Conservation (phyloP, 768 basidiomycete genomes). For the Crassisporium funariophilum region DNA sequence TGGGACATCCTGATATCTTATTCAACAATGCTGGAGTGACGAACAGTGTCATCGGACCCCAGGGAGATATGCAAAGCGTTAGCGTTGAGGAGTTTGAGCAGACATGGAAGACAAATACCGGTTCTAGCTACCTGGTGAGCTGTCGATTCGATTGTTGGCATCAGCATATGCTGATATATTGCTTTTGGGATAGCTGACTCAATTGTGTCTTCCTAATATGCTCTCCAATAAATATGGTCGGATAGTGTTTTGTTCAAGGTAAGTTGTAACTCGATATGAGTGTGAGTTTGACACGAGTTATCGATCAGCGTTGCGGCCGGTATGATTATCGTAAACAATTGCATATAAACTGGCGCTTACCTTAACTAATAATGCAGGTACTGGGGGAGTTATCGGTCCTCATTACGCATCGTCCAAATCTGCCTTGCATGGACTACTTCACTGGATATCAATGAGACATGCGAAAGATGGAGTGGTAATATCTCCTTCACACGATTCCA, state of each 20-base stretch:
- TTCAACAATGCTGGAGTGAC: conserved; percentile 54
- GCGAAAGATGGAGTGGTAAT: conserved; percentile 52
- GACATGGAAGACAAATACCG: conserved; percentile 52
- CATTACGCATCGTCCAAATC: conserved; percentile 61
- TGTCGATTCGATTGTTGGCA: background rate
- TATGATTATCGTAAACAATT: conserved; percentile 9
- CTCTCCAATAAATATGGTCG: conserved; percentile 49
- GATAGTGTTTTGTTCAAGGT: conserved; percentile 56
- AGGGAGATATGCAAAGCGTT: conserved; percentile 47
- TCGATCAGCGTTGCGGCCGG: conserved; percentile 47
- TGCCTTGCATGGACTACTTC: conserved; percentile 54
- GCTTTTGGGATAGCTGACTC: conserved; percentile 40
- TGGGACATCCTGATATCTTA: conserved; percentile 53
- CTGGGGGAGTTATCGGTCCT: conserved; percentile 56
- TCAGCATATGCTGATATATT: background rate
- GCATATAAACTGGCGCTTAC: conserved; percentile 3
- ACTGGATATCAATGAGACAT: conserved; percentile 55
- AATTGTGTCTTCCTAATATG: conserved; percentile 54
- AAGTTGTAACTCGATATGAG: background rate
- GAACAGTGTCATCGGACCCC: conserved; percentile 41
- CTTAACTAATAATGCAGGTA: conserved; percentile 28
- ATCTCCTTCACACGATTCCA: background rate
- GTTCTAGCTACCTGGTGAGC: conserved; percentile 47
- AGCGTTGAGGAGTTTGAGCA: conserved; percentile 46
- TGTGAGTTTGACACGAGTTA: background rate